phyloP scores from a whole-genome alignment of 2,329 filamentous ascomycete genomes.

The Coleophoma eucalyptorum region DNA sequence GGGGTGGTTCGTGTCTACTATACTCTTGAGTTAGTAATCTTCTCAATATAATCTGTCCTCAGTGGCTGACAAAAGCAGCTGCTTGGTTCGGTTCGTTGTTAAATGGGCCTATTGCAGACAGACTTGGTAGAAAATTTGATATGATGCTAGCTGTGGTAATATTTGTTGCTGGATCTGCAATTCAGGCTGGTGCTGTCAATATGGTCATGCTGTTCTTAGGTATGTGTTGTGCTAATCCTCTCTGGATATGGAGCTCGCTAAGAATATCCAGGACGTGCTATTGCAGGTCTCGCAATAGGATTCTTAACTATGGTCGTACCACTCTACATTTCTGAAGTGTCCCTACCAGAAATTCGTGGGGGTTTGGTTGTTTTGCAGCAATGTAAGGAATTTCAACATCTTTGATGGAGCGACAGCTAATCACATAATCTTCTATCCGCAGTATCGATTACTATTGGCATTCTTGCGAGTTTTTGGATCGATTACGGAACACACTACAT shows the following conservation, averaged over 20 bases:
- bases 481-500: constrained; percentile 24
- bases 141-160: constrained; percentile 27
- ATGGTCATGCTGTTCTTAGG: constrained; percentile 41
- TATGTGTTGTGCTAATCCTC: background rate
- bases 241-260: background rate
- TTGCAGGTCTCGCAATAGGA: constrained; percentile 45
- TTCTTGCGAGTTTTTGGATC: constrained; percentile 25
- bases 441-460: constrained; percentile 22
- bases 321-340: constrained; percentile 34
- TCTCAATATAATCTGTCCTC: background rate
- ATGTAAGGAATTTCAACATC: constrained; percentile 9
- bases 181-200: constrained; percentile 27
- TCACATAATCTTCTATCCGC: background rate
- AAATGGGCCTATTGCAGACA: constrained; percentile 31
- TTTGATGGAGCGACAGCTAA: background rate
- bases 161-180: constrained; percentile 25
- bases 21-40: constrained; percentile 34
- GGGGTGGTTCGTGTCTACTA: constrained; percentile 48
- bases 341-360: constrained; percentile 23
- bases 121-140: constrained; percentile 24
- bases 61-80: constrained; percentile 20
- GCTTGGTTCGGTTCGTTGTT: constrained; percentile 46
- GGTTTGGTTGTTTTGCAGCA: constrained; percentile 24
- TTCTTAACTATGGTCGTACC: constrained; percentile 42
- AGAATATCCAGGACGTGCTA: constrained; percentile 31